Base-by-base conservation (phyloP, 306 rosid species). In the Dalbergia cochinchinensis region DNA sequence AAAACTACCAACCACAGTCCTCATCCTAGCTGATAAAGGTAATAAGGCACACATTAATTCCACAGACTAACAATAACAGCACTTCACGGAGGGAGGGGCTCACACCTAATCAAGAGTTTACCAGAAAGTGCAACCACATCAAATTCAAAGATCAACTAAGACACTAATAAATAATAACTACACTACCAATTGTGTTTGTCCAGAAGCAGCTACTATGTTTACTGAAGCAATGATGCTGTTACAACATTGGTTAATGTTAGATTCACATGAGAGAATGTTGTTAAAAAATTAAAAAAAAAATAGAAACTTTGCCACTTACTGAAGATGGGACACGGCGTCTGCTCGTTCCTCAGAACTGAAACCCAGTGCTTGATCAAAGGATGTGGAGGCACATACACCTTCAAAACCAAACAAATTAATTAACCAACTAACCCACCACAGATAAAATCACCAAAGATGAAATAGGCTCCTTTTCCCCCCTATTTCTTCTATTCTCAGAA, bases 301-400 rank as follows among this genome's bases (percentile, higher is more conserved):
- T 34, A 63, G 7, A 74, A 63, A 70, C 3, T 18, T 41, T 14
- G 57, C 4, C 41, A 85, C 99, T 90, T 80, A 95, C 98, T 90
- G 41, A 95, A 95, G 74, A 95, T 90, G 57, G 96, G 91, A 80
- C 86, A 83, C 41, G 96, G 98, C 55, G 99, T 95, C 65, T 91
- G 92, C 47, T 95, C 98, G 19, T 95, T 95, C 83, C 99, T 89
- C 79, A 93, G 83, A 80, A 95, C 86, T 0, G 99, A 95, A 88
- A 95, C 97, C 99, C 98, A 95, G 72, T 91, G 99, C 88, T 95
- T 95, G 87, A 95, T 90, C 89, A 95, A 86, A 13, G 94, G 88
- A 81, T 95, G 99, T 0, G 99, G 98, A 12, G 99, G 99, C 51
- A 95, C 98, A 64, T 64, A 93, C 3, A 95, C 97, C 99, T 95